Percentiles rank a stretch among this genome's conserved stretches.
Conservation (phyloP, 2,329 filamentous ascomycete species). For the Botrytis aclada region DNA sequence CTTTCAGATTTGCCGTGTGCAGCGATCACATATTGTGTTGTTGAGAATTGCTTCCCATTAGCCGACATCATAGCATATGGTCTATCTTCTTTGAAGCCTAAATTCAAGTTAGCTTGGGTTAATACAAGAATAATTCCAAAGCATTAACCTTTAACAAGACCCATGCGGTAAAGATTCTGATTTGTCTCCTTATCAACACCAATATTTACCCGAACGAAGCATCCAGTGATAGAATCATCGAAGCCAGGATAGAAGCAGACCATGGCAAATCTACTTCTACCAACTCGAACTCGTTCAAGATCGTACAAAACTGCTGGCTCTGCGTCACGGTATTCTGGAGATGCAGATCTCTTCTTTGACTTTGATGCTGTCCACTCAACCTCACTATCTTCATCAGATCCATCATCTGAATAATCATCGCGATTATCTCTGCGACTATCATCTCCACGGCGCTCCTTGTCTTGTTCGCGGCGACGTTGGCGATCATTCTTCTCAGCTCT, state of each 20-base stretch:
- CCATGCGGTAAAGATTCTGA: conserved; percentile 81
- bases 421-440: conserved; percentile 44
- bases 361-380: conserved; percentile 68
- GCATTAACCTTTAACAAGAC: conserved; percentile 72
- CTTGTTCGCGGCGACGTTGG: conserved; percentile 60
- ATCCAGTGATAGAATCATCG: conserved; percentile 74
- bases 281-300: conserved; percentile 78
- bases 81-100: conserved; percentile 73
- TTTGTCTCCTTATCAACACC: conserved; percentile 72
- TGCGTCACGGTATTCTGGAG: conserved; percentile 46
- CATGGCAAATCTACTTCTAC: conserved; percentile 80
- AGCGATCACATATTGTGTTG: conserved; percentile 78
- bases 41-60: conserved; percentile 74
- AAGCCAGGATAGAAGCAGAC: conserved; percentile 94
- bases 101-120: conserved; percentile 32
- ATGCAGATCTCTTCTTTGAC: conserved; percentile 47
- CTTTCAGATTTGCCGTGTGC: conserved; percentile 80
- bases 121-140: background rate
- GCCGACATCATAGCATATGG: conserved; percentile 77
- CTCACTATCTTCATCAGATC: conserved; percentile 72
- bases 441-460: conserved; percentile 52
- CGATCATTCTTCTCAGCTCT: conserved; percentile 64
- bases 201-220: conserved; percentile 81
- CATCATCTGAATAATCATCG: conserved; percentile 55
- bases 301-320: conserved; percentile 74